Conservation (phyloP, 306 rosid species). For the Cicer cuneatum region DNA sequence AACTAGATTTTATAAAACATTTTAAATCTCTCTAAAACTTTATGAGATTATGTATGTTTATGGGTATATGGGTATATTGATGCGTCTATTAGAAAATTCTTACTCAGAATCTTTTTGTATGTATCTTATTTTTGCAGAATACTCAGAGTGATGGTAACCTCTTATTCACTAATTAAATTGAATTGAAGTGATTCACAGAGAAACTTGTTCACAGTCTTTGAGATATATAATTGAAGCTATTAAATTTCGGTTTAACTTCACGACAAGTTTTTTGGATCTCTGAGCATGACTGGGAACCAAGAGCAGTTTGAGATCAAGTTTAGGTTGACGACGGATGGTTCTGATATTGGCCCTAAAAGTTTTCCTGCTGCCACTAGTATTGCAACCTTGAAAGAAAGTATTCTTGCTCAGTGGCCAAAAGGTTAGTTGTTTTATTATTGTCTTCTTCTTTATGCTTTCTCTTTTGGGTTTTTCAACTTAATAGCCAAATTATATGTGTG, state of each 20-base stretch:
- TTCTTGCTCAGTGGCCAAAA: conserved; percentile 98
- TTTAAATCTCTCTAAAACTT: conserved; percentile 17
- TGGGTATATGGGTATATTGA: conserved; percentile 2
- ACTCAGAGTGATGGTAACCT: conserved; percentile 31
- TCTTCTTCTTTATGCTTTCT: background rate
- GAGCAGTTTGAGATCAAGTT: conserved; percentile 96
- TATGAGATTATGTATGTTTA: conserved; percentile 31
- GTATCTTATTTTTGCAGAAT: conserved; percentile 47
- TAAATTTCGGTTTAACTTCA: conserved; percentile 40
- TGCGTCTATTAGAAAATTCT: conserved; percentile 16
- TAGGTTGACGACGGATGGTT: conserved; percentile 85
- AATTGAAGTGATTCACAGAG: conserved; percentile 44
- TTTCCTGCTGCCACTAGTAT: conserved; percentile 89
- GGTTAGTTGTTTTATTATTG: conserved; percentile 54
- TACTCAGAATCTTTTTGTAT: conserved; percentile 12
- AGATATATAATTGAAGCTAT: conserved; percentile 36
- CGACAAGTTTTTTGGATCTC: conserved; percentile 39
- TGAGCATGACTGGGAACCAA: conserved; percentile 80
- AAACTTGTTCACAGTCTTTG: conserved; percentile 17
- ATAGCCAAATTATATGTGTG: background rate
- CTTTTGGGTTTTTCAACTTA: conserved; percentile 5
- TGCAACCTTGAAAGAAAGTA: conserved; percentile 80
- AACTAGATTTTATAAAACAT: background rate
- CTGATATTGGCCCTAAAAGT: conserved; percentile 93
- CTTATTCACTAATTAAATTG: conserved; percentile 43